Conservation (phyloP, 805 yeast genomes). For the Nadsonia fulvescens region DNA sequence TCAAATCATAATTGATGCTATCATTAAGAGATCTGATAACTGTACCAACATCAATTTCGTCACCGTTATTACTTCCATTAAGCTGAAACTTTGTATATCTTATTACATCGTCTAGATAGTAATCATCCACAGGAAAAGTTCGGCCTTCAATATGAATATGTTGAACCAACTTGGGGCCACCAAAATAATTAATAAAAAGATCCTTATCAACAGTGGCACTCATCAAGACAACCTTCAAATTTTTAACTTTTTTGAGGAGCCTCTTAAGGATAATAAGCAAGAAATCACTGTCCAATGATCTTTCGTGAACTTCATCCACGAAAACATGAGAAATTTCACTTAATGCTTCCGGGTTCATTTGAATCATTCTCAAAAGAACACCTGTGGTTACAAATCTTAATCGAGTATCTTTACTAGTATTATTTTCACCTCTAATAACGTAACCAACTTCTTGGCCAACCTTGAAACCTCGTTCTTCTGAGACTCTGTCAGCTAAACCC, state of each 20-base stretch:
- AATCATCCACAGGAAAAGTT: constrained; percentile 77
- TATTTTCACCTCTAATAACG: constrained; percentile 77
- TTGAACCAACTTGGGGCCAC: constrained; percentile 22
- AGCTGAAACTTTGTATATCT: constrained; percentile 33
- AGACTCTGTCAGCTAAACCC: constrained; percentile 83
- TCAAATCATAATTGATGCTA: constrained; percentile 53
- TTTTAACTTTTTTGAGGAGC: constrained; percentile 27
- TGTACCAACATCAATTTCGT: constrained; percentile 15
- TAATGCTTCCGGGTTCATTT: constrained; percentile 25
- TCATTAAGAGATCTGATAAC: constrained; percentile 15
- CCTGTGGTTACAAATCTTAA: constrained; percentile 87
- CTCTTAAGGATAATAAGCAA: constrained; percentile 59
- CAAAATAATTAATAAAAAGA: constrained; percentile 51
- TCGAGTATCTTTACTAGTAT: constrained; percentile 39
- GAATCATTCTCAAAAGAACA: constrained; percentile 73
- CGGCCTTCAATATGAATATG: constrained; percentile 81
- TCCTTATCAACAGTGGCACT: constrained; percentile 78
- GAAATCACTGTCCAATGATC: constrained; percentile 82
- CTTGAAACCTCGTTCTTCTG: constrained; percentile 53
- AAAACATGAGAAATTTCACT: constrained; percentile 46
- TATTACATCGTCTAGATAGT: constrained; percentile 52
- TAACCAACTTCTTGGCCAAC: constrained; percentile 76
- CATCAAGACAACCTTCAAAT: constrained; percentile 64
- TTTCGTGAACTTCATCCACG: constrained; percentile 92
- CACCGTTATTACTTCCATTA: constrained; percentile 1